Conservation (phyloP, 805 yeast genomes). For the Saccharomyces kudriavzevii region DNA sequence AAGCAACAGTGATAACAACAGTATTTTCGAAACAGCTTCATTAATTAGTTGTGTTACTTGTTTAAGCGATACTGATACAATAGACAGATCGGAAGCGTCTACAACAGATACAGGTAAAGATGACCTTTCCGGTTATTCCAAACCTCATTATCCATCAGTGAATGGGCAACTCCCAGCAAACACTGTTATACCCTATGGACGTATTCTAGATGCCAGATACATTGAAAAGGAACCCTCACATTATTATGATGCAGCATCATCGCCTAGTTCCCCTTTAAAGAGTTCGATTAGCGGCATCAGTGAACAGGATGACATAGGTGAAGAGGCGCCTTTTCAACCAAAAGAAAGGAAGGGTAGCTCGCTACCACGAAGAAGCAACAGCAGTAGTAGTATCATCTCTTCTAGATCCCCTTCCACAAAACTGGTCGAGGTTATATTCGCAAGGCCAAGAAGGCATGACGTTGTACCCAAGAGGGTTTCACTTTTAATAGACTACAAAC, state of each 20-base stretch:
- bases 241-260: not conserved
- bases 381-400: not conserved
- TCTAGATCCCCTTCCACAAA: not conserved
- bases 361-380: not conserved
- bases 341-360: not conserved
- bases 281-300: slow-evolving; percentile 4
- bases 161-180: slow-evolving; percentile 28
- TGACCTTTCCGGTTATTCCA: slow-evolving; percentile 2
- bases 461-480: slow-evolving; percentile 31
- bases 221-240: slow-evolving; percentile 5
- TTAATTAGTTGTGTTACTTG: slow-evolving; percentile 32
- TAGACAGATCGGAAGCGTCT: not conserved
- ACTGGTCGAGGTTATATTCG: slow-evolving; percentile 31
- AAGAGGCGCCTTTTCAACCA: not conserved
- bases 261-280: slow-evolving; percentile 1
- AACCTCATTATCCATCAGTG: slow-evolving; percentile 18
- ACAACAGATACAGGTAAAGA: not conserved
- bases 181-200: slow-evolving; percentile 29
- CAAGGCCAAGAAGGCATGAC: slow-evolving; percentile 30
- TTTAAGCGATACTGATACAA: slow-evolving; percentile 18
- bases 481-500: slow-evolving; percentile 21
- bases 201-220: slow-evolving; percentile 25
- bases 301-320: not conserved
- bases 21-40: slow-evolving; percentile 26
- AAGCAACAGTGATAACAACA: slow-evolving; percentile 4